Conservation (phyloP, 2,329 filamentous ascomycete species). For the Cephalotrichum gorgonifer region DNA sequence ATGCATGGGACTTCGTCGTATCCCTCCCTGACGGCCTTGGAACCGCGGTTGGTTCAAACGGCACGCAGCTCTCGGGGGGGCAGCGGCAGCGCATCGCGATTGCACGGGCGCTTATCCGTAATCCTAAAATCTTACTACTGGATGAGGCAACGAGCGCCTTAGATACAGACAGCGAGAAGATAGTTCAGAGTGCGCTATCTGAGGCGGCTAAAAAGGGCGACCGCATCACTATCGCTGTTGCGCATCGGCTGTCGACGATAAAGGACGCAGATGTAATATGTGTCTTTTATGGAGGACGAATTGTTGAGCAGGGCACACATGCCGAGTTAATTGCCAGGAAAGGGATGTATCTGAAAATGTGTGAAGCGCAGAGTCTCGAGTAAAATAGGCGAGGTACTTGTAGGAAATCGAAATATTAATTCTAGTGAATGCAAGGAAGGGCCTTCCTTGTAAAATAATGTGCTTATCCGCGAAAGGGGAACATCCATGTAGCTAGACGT, state of each 20-base stretch:
- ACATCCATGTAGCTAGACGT: no score
- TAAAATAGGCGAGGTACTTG: no score
- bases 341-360: no score
- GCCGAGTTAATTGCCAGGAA: conserved; percentile 33
- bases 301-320: conserved; percentile 27
- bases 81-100: conserved; percentile 66
- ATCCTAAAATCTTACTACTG: conserved; percentile 56
- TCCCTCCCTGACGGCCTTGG: conserved; percentile 49
- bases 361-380: no score
- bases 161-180: conserved; percentile 30
- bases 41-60: conserved; percentile 55
- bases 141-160: conserved; percentile 61
- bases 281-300: conserved; percentile 30
- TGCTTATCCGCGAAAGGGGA: no score
- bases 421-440: no score
- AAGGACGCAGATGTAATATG: conserved; percentile 24
- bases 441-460: no score
- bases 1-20: conserved; percentile 44
- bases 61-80: conserved; percentile 60
- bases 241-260: conserved; percentile 15
- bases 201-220: conserved; percentile 6
- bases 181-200: conserved; percentile 24
- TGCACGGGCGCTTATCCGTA: conserved; percentile 57
- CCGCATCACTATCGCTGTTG: conserved; percentile 14
- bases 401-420: no score